Percentiles rank a stretch among this genome's conserved stretches.
These are phyloP conservation scores for Parsonsia alboflavescens DNA, from an alignment of 257 asterid genomes.

Conservation along the genomic window DNA sequence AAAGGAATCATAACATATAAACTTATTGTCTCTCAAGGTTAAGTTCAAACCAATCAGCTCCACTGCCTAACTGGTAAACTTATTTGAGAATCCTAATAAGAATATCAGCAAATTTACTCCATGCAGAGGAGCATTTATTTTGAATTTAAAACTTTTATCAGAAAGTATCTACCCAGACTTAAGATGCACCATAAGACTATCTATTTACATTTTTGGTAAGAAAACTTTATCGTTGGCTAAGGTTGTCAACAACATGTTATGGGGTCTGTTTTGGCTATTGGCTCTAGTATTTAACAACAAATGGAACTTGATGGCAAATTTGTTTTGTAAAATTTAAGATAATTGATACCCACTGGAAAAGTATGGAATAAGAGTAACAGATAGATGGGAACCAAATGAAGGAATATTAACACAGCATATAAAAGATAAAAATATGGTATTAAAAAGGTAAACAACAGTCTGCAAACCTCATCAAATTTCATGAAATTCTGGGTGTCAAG, in stretches of 20 bases:
- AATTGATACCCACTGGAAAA: neutral
- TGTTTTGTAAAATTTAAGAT: neutral
- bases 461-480: conserved; percentile 67
- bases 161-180: neutral
- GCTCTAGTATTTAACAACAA: neutral
- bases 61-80: neutral
- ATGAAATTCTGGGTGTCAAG: conserved; percentile 80
- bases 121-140: neutral
- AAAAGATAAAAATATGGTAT: neutral
- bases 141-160: neutral
- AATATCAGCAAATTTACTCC: neutral
- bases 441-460: neutral
- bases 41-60: neutral
- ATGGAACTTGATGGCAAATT: neutral
- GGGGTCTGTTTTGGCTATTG: neutral
- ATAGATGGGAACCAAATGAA: neutral
- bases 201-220: neutral
- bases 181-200: neutral
- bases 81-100: neutral
- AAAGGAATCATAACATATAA: neutral
- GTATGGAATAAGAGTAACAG: neutral
- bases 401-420: neutral
- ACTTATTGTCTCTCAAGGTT: neutral
- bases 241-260: neutral
- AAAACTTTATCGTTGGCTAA: neutral